phyloP scores from a whole-genome alignment of 768 basidiomycete species.

The Mycena leptocephala region DNA sequence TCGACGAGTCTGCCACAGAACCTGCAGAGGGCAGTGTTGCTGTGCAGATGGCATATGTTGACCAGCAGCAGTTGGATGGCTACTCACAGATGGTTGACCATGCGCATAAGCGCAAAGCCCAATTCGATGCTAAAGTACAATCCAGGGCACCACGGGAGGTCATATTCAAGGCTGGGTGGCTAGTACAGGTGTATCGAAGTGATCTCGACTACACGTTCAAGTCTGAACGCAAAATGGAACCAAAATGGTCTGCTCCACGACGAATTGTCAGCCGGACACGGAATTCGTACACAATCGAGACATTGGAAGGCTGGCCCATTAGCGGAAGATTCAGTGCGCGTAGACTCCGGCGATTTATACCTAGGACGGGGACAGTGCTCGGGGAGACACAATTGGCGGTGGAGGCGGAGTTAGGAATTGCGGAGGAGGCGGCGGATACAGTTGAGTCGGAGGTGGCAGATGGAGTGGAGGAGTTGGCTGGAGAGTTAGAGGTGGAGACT shows the following conservation, averaged over 20 bases:
- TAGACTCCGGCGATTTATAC: slow-evolving; percentile 39
- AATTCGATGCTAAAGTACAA: slow-evolving; percentile 45
- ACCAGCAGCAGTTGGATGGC: slow-evolving; percentile 37
- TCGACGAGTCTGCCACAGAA: neutral
- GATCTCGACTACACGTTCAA: slow-evolving; percentile 46
- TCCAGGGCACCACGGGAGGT: slow-evolving; percentile 17
- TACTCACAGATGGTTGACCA: slow-evolving; percentile 40
- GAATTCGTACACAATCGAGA: slow-evolving; percentile 47
- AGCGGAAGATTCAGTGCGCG: slow-evolving; percentile 38
- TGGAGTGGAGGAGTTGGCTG: too few relatives aligned
- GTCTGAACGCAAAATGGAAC: slow-evolving; percentile 45
- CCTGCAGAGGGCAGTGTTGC: neutral
- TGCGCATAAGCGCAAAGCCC: slow-evolving; percentile 39
- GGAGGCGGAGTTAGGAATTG: neutral
- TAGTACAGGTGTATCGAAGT: slow-evolving; percentile 51
- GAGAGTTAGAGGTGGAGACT: too few relatives aligned
- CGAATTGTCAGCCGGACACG: slow-evolving; percentile 24
- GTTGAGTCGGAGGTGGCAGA: too few relatives aligned
- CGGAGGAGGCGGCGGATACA: neutral
- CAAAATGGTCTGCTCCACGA: slow-evolving; percentile 49
- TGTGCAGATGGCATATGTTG: slow-evolving; percentile 31
- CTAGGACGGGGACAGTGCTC: slow-evolving; percentile 30
- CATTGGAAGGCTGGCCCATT: slow-evolving; percentile 29
- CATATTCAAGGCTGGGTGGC: slow-evolving; percentile 44
- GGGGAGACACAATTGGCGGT: too few relatives aligned